Evolutionary conservation across 164 flowering plant genomes (phyloP).

Genomic region (Paratinospora sagittata): DNA sequence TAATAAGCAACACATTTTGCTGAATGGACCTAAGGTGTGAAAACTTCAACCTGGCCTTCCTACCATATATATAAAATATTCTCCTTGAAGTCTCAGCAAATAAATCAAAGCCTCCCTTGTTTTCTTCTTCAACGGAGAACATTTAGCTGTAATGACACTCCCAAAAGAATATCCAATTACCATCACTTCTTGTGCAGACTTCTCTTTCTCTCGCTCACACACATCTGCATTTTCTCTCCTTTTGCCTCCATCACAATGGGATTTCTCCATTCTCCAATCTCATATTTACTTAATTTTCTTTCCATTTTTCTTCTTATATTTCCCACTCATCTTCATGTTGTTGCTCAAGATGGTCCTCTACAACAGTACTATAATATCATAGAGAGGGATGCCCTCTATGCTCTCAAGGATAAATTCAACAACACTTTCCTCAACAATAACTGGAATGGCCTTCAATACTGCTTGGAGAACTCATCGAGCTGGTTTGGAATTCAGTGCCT

Average conservation of each 20-base stretch:
- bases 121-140: conserved; percentile 17
- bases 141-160: conserved; percentile 12
- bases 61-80: background rate
- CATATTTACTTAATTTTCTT: background rate
- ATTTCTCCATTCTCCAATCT: background rate
- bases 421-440: conserved; percentile 28
- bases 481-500: conserved; percentile 43
- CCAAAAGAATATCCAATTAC: conserved; percentile 12
- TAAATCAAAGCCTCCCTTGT: conserved; percentile 12
- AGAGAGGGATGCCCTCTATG: conserved; percentile 38
- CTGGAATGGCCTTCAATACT: conserved; percentile 40
- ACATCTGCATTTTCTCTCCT: background rate
- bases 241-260: conserved; percentile 8
- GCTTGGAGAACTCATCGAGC: conserved; percentile 10
- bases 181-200: background rate
- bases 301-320: conserved; percentile 8
- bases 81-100: conserved; percentile 12
- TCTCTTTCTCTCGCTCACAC: background rate
- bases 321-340: background rate
- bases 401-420: conserved; percentile 31
- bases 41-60: no score
- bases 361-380: conserved; percentile 5
- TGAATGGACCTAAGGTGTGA: no score
- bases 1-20: no score
- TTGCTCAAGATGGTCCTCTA: background rate